Evolutionary conservation across 176 grass and related monocot genomes (phyloP).

Genomic region (Typha latifolia): DNA sequence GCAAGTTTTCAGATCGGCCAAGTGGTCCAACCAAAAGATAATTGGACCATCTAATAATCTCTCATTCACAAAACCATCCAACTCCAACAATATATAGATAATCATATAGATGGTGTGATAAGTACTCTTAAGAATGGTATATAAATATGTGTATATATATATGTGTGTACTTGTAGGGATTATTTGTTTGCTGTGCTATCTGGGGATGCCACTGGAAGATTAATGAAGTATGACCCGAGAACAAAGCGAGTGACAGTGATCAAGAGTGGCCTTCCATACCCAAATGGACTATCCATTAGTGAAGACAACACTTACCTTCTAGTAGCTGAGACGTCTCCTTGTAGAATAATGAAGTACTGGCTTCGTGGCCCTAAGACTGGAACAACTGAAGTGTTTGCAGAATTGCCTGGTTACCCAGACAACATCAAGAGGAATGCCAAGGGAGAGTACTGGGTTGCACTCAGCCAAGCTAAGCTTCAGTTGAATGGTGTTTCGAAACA

Average conservation of each 20-base stretch:
- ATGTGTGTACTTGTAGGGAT: conserved; percentile 29
- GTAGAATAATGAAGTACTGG: conserved; percentile 60
- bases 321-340: conserved; percentile 38
- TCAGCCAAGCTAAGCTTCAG: conserved; percentile 38
- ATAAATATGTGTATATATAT: no score
- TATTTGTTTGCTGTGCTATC: conserved; percentile 34
- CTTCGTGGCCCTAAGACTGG: conserved; percentile 35
- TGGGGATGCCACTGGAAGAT: conserved; percentile 49
- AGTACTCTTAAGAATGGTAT: no score
- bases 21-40: no score
- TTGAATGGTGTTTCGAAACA: neutral
- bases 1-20: no score
- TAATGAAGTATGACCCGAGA: conserved; percentile 46
- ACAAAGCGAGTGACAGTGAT: conserved; percentile 42
- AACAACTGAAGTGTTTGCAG: conserved; percentile 32
- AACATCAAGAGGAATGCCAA: conserved; percentile 41
- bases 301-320: conserved; percentile 51
- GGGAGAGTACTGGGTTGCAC: conserved; percentile 67
- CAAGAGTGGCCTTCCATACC: conserved; percentile 37
- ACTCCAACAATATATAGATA: no score
- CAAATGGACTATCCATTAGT: conserved; percentile 66
- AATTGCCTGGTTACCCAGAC: conserved; percentile 81
- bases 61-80: no score
- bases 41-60: no score
- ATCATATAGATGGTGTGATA: no score